Base-by-base conservation (phyloP, 148 eudicot species). In the Pouteria glomerata region DNA sequence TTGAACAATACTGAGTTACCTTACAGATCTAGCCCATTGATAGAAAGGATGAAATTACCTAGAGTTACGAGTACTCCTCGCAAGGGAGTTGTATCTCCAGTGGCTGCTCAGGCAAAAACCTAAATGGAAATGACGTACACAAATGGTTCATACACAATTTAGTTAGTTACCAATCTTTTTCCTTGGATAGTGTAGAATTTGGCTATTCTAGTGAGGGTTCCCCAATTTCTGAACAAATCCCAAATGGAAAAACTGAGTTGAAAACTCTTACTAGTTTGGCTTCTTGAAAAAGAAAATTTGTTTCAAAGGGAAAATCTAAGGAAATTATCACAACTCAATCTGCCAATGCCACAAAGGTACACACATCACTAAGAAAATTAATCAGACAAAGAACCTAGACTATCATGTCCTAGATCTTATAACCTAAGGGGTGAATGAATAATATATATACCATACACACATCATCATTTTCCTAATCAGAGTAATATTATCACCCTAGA, bases 251-350 rank as follows among this genome's bases (percentile, higher is more conserved):
- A 82, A 79, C 45, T 58, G 88, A 84, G 56, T 66, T 78, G 27
- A 73, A 59, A 52, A 62, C 75, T 34, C 74, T 58, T 16, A 72
- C 56, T 42, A 82, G 78, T 19, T 60, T 57, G 57, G 74, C 59
- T 80, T 77, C 82, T 4, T 78, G 87, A 76, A 94, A 95, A 60
- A 88, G 98, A 50, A 95, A 91, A 74, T 78, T 78, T 6, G 72
- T 47, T 79, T 76, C 83, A 18, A 86, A 70, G 19, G 88, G 86
- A 51, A 94, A 88, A 77, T 34, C 79, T 27, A 85, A 87, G 81
- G 88, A 88, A 45, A 65, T 27, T 51, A 68, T 78, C 45, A 39
- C 82, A 57, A 66, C 66, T 45, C 63, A 60, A 10, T 51, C 72
- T 57, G 13, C 72, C 30, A 63, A 45, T 30, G 55, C 53, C 66